Percentiles rank a stretch among this genome's conserved stretches.
phyloP scores from a whole-genome alignment of 805 yeast genomes.

The Barnettozyma sucrosica region DNA sequence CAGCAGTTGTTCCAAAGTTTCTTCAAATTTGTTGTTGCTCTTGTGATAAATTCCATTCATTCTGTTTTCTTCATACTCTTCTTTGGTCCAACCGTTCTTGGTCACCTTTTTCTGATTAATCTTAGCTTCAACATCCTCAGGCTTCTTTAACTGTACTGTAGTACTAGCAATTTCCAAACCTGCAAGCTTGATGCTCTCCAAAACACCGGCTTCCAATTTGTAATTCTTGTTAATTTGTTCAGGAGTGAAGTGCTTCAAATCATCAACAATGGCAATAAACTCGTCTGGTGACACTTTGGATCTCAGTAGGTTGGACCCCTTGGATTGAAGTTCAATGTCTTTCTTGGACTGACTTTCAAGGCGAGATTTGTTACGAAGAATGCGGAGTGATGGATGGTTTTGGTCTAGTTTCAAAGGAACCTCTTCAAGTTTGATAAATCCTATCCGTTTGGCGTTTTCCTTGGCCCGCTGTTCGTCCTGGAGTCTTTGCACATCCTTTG shows the following conservation, averaged over 20 bases:
- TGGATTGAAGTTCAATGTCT: constrained; percentile 1
- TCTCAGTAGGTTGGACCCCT: background rate
- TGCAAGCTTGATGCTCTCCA: background rate
- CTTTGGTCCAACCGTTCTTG: constrained; percentile 7
- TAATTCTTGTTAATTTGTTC: constrained; percentile 14
- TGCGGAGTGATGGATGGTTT: constrained; percentile 17
- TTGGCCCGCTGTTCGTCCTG: constrained; percentile 4
- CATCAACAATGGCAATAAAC: constrained; percentile 18
- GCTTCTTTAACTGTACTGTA: background rate
- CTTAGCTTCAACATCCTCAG: background rate
- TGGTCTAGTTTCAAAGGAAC: constrained; percentile 17
- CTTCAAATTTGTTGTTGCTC: constrained; percentile 12
- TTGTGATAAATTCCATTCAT: constrained; percentile 15
- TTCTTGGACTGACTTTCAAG: constrained; percentile 12
- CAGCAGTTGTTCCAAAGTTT: constrained; percentile 14
- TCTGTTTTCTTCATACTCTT: constrained; percentile 10
- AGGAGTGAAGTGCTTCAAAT: constrained; percentile 12
- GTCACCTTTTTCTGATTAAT: constrained; percentile 1
- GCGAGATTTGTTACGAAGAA: constrained; percentile 13
- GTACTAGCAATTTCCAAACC: constrained; percentile 9
- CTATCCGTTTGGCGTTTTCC: constrained; percentile 16
- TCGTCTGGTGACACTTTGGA: constrained; percentile 11
- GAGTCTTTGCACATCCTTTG: constrained; percentile 17
- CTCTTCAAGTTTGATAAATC: constrained; percentile 13
- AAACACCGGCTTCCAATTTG: constrained; percentile 6